Percentiles rank a stretch among this genome's conserved stretches.
Conservation (phyloP, 202 grass and related monocot genomes). For the Zoysia matrella region DNA sequence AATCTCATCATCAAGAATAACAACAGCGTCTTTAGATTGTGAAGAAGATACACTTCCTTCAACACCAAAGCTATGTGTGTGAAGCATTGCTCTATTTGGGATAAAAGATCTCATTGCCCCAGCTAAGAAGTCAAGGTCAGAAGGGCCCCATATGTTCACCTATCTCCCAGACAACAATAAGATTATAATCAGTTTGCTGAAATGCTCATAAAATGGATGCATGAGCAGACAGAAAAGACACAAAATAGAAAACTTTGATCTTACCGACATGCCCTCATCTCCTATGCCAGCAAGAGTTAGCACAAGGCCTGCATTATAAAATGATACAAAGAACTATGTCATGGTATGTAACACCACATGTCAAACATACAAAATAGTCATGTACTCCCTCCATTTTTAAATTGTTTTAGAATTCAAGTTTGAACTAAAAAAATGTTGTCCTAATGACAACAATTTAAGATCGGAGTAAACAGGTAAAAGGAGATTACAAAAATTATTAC, state of each 20-base stretch:
- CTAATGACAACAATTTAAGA: too few relatives aligned
- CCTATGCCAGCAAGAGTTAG: constrained; percentile 93
- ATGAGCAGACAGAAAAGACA: constrained; percentile 34
- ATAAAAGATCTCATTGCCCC: constrained; percentile 94
- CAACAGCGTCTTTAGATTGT: constrained; percentile 54
- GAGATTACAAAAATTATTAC: constrained; percentile 42
- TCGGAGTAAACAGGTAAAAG: constrained; percentile 9
- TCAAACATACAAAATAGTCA: constrained; percentile 25
- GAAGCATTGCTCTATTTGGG: constrained; percentile 90
- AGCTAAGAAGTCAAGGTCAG: constrained; percentile 83
- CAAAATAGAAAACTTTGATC: constrained; percentile 36
- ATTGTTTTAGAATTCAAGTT: too few relatives aligned
- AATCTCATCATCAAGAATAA: constrained; percentile 90
- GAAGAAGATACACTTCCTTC: constrained; percentile 42
- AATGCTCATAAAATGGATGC: constrained; percentile 8
- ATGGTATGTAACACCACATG: constrained; percentile 31
- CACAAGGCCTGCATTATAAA: constrained; percentile 63
- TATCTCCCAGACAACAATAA: constrained; percentile 41
- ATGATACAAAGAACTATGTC: constrained; percentile 22
- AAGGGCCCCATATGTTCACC: constrained; percentile 98
- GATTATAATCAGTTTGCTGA: constrained; percentile 15
- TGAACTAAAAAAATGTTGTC: too few relatives aligned
- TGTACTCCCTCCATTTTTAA: too few relatives aligned
- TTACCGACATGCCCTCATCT: constrained; percentile 96
- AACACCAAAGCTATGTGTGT: constrained; percentile 87